Conservation (phyloP, 768 basidiomycete genomes). For the Arthromyces matolae region DNA sequence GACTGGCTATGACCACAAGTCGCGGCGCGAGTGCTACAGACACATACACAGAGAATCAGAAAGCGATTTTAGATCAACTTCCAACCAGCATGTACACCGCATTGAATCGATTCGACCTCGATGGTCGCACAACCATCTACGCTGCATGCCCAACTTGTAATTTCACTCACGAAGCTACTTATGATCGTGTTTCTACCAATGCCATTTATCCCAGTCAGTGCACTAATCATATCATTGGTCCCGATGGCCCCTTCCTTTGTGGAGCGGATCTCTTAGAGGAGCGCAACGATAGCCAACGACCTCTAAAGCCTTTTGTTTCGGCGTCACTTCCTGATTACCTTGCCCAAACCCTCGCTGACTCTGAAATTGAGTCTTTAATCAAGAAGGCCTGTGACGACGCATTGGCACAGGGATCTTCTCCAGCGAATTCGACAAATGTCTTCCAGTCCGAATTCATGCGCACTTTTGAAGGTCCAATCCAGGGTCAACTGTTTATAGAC, state of each 20-base stretch:
- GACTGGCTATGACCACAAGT: slow-evolving; percentile 5
- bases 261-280: not conserved
- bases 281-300: not conserved
- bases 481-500: slow-evolving; percentile 2
- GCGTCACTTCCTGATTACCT: too few relatives aligned
- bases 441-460: slow-evolving; percentile 4
- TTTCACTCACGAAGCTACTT: slow-evolving; percentile 11
- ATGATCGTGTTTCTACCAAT: slow-evolving; percentile 5
- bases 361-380: not conserved
- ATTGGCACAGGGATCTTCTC: not conserved
- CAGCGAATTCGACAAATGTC: not conserved
- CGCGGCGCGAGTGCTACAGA: not conserved
- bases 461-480: not conserved
- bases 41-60: not conserved
- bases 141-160: slow-evolving; percentile 17
- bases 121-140: slow-evolving; percentile 10
- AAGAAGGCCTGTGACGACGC: slow-evolving; percentile 13
- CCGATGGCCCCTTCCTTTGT: not conserved
- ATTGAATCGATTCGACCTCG: slow-evolving; percentile 10
- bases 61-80: slow-evolving; percentile 9
- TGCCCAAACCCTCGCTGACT: slow-evolving; percentile 1
- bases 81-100: slow-evolving; percentile 13
- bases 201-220: slow-evolving; percentile 5
- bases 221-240: not conserved
- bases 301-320: too few relatives aligned